These are phyloP conservation scores for Jaapia argillacea DNA, from an alignment of 768 basidiomycete species.

Conservation along the genomic window DNA sequence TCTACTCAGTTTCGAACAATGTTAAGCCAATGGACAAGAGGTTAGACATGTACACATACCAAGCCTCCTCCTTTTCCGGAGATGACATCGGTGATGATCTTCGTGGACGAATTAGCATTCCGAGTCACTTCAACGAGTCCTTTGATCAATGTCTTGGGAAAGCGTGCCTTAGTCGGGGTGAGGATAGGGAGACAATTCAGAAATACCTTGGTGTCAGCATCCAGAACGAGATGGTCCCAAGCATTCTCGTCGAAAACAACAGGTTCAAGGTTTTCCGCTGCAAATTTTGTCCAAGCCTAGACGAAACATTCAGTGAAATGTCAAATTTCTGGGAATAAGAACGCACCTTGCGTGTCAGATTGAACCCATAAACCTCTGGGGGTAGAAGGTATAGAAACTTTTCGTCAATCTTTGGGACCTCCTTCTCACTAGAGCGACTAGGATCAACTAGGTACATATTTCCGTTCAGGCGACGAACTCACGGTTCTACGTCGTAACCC, in stretches of 20 bases:
- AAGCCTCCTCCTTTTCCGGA: neutral
- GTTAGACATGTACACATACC: neutral
- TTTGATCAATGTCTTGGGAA: slow-evolving; percentile 17
- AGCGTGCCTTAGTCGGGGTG: too few relatives aligned
- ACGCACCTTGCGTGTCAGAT: neutral
- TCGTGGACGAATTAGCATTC: slow-evolving; percentile 10
- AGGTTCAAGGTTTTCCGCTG: neutral
- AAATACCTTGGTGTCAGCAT: neutral
- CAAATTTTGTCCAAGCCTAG: neutral
- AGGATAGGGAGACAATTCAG: too few relatives aligned
- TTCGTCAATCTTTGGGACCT: neutral
- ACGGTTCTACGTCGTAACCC: slow-evolving; percentile 4
- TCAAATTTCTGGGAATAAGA: neutral
- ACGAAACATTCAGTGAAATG: neutral
- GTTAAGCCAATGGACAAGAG: neutral
- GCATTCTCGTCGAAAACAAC: neutral
- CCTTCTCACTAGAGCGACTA: neutral
- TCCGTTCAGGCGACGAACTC: neutral
- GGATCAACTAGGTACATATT: neutral
- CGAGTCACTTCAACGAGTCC: slow-evolving; percentile 16
- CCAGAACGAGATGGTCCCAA: slow-evolving; percentile 1
- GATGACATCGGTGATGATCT: slow-evolving; percentile 9
- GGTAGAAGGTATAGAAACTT: neutral
- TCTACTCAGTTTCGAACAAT: slow-evolving; percentile 5
- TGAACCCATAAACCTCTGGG: neutral